These are phyloP conservation scores for Calonectria hawksworthii DNA, from an alignment of 2,329 filamentous ascomycete genomes.

Conservation along the genomic window DNA sequence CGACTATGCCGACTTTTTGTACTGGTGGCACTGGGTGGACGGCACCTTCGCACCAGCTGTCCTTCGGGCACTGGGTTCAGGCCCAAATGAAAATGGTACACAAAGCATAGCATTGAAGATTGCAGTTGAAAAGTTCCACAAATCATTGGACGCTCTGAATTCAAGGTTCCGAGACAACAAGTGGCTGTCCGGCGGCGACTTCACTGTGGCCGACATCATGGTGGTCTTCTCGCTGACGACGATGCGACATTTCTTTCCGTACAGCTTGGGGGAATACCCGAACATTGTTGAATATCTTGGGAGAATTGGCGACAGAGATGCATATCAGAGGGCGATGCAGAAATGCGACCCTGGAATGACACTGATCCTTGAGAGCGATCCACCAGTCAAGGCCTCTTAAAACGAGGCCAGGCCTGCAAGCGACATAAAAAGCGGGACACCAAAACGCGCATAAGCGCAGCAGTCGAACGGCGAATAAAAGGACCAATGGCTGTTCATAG, in stretches of 20 bases:
- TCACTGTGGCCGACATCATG: conserved; percentile 78
- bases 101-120: conserved; percentile 48
- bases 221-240: conserved; percentile 72
- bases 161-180: conserved; percentile 59
- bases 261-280: conserved; percentile 56
- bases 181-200: conserved; percentile 72
- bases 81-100: background rate
- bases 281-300: conserved; percentile 62
- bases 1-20: conserved; percentile 72
- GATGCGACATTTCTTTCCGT: conserved; percentile 66
- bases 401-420: no score
- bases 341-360: conserved; percentile 65
- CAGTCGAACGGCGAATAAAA: no score
- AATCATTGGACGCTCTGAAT: conserved; percentile 64
- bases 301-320: conserved; percentile 59
- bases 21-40: conserved; percentile 74
- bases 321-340: conserved; percentile 61
- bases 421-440: no score
- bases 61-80: conserved; percentile 53
- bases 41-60: conserved; percentile 58
- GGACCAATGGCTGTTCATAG: no score
- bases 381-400: background rate
- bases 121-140: conserved; percentile 50
- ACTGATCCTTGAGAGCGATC: background rate
- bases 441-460: no score